Evolutionary conservation across 495 filamentous ascomycete species (phyloP).

Genomic region (Penicillium egyptiacum): DNA sequence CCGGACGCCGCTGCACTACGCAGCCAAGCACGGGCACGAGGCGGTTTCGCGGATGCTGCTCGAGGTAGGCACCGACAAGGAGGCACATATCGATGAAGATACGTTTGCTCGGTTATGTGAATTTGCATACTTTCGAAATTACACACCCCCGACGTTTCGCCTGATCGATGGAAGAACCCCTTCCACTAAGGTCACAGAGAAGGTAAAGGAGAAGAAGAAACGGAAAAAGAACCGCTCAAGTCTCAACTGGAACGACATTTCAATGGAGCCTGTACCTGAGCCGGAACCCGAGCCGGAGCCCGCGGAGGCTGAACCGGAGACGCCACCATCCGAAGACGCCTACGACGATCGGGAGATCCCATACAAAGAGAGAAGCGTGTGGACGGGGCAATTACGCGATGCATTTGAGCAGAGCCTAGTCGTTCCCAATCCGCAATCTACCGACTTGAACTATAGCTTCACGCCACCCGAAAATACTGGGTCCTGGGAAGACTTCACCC

Average conservation of each 20-base stretch:
- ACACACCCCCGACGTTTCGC: slow-evolving; percentile 20
- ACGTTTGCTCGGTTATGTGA: slow-evolving; percentile 32
- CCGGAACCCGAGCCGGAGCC: background rate
- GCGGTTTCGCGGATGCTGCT: no score
- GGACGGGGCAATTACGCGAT: slow-evolving; percentile 15
- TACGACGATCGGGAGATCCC: background rate
- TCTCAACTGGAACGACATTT: background rate
- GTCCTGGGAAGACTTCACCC: slow-evolving; percentile 33
- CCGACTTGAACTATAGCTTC: slow-evolving; percentile 4
- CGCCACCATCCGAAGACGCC: background rate
- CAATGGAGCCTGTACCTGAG: background rate
- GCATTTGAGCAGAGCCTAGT: slow-evolving; percentile 2
- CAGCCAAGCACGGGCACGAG: no score
- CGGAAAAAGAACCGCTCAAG: background rate
- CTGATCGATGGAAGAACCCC: background rate
- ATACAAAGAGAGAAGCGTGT: slow-evolving; percentile 19
- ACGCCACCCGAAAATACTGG: slow-evolving; percentile 11
- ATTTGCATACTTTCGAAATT: slow-evolving; percentile 28
- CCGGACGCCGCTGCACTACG: no score
- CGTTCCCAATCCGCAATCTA: background rate
- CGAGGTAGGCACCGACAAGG: no score
- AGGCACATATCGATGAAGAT: slow-evolving; percentile 23
- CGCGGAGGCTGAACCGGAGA: background rate
- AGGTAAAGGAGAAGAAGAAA: background rate
- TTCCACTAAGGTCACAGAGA: background rate